These are phyloP conservation scores for Linum trigynum DNA, from an alignment of 345 rosid species.

Conservation along the genomic window DNA sequence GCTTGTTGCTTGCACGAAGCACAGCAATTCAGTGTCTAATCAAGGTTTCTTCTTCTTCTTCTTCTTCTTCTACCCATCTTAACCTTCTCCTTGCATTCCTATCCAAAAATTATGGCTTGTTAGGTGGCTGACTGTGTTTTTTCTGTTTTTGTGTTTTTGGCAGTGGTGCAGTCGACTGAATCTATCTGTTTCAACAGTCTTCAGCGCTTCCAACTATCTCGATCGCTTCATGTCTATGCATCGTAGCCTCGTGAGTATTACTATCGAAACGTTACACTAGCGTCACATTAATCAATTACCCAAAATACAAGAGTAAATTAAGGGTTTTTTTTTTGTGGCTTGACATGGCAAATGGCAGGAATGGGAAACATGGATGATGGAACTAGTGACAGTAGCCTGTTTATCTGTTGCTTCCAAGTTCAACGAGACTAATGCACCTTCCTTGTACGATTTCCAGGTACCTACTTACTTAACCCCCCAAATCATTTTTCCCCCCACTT, in stretches of 20 bases:
- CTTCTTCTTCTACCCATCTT: not conserved
- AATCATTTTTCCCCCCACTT: too few relatives aligned
- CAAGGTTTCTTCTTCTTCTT: conserved; percentile 17
- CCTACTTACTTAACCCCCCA: not conserved
- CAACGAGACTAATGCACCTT: conserved; percentile 34
- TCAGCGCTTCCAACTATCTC: conserved; percentile 47
- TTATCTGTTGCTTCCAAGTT: conserved; percentile 64
- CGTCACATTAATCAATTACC: not conserved
- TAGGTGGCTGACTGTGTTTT: conserved; percentile 9
- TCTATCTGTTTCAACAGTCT: conserved; percentile 34
- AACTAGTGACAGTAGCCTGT: conserved; percentile 48
- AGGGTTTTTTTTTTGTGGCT: not conserved
- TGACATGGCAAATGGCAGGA: too few relatives aligned
- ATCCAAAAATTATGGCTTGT: too few relatives aligned
- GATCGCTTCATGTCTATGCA: conserved; percentile 46
- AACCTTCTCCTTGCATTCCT: not conserved
- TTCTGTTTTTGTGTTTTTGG: conserved; percentile 10
- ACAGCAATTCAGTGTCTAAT: conserved; percentile 35
- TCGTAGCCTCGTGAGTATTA: conserved; percentile 38
- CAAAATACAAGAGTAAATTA: not conserved
- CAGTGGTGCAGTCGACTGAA: conserved; percentile 40
- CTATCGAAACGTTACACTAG: too few relatives aligned
- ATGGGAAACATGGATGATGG: conserved; percentile 69
- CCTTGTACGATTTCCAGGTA: conserved; percentile 59
- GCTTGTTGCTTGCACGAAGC: conserved; percentile 19